phyloP scores from a whole-genome alignment of 2,329 filamentous ascomycete species.

The Fusarium secorum region DNA sequence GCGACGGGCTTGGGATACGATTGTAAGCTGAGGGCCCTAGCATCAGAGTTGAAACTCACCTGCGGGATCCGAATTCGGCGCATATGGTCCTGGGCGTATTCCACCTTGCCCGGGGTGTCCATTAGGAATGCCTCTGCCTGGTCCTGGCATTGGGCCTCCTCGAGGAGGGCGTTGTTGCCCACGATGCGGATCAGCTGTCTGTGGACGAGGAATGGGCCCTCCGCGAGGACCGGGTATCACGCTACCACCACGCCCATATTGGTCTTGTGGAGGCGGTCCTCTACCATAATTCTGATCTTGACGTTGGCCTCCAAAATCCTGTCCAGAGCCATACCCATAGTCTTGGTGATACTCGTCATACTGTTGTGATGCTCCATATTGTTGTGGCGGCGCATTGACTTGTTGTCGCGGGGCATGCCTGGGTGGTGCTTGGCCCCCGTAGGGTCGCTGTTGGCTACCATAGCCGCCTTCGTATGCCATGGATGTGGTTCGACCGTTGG shows the following conservation, averaged over 20 bases:
- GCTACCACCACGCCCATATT: conserved; percentile 55
- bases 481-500: neutral
- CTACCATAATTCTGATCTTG: conserved; percentile 57
- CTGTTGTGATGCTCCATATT: conserved; percentile 50
- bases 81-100: conserved; percentile 52
- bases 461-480: conserved; percentile 63
- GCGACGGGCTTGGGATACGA: conserved; percentile 39
- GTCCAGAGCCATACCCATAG: conserved; percentile 53
- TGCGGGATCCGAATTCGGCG: conserved; percentile 53
- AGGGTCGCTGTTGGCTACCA: conserved; percentile 56
- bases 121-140: conserved; percentile 36
- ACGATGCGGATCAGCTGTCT: conserved; percentile 49
- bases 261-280: conserved; percentile 52
- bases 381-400: conserved; percentile 45
- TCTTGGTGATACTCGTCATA: conserved; percentile 58
- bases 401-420: conserved; percentile 51
- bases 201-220: conserved; percentile 54
- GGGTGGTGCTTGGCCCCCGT: conserved; percentile 56
- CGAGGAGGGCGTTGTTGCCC: conserved; percentile 51
- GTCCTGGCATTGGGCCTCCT: conserved; percentile 44
- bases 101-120: conserved; percentile 49
- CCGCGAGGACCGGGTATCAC: conserved; percentile 54
- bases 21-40: conserved; percentile 18
- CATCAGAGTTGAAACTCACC: conserved; percentile 44
- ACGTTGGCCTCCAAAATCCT: conserved; percentile 53